Evolutionary conservation across 2,329 filamentous ascomycete genomes (phyloP), one percentile per base, ranked within the genome.

Genomic region (Xylariomycetidae sp.): DNA sequence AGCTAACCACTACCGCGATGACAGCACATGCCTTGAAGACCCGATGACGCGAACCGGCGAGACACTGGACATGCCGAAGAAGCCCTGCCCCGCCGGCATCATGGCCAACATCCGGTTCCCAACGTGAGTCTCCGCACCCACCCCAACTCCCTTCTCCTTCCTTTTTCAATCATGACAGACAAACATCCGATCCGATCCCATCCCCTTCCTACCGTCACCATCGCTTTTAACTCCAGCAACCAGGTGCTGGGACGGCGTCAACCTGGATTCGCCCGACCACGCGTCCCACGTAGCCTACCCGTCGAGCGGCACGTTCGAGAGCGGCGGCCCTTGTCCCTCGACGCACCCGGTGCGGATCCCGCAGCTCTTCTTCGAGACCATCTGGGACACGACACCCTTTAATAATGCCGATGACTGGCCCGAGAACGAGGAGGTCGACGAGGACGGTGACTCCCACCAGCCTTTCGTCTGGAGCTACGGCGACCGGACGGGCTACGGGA

Each of bases 241-340:
- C 13, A 46, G 44, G 4, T 75, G 71, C 57, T 75, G 72, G 71
- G 60, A 75, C 34, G 72, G 71, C 19, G 54, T 57, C 9, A 59
- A 72, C 42, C 41, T 67, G 28, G 69, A 73, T 43, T 57, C 61
- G 6, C 33, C 57, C 0, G 59, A 72, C 45, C 67, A 73, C 49
- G 61, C 60, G 30, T 67, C 54, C 19, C 72, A 76, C 44, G 61
- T 75, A 43, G 56, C 62, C 2, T 75, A 73, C 36, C 71, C 71
- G 4, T 44, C 27, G 16, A 41, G 38, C 32, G 46, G 49, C 8
- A 51, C 46, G 4, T 50, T 50, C 25, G 47, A 50, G 28, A 30
- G 40, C 31, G 43, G 48, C 11, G 48, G 42, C 1, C 39, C 43
- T 3, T 54, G 51, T 22, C 49, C 50, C 1, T 26, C 43, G 3